These are phyloP conservation scores for Moricandia arvensis DNA, from an alignment of 345 rosid genomes.

Conservation along the genomic window DNA sequence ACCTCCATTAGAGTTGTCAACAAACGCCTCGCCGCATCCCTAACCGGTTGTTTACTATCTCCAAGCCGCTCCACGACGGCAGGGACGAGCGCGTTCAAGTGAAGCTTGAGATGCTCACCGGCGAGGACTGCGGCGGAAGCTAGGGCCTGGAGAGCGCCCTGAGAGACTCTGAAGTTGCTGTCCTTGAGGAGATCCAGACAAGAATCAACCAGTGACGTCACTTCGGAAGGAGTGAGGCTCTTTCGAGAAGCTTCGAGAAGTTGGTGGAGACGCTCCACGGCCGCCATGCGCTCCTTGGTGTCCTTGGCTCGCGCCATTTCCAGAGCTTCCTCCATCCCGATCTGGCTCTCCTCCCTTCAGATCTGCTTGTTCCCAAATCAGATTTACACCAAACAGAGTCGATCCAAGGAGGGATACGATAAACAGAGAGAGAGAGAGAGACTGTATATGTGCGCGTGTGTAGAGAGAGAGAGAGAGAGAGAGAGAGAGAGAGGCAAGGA, in stretches of 20 bases:
- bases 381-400: slow-evolving; percentile 14
- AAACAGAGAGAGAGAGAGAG: slow-evolving; percentile 1
- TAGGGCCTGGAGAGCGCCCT: slow-evolving; percentile 91
- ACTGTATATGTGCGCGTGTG: background rate
- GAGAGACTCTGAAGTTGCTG: slow-evolving; percentile 87
- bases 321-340: slow-evolving; percentile 94
- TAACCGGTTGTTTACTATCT: slow-evolving; percentile 86
- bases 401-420: slow-evolving; percentile 15
- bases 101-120: slow-evolving; percentile 90
- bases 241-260: slow-evolving; percentile 82
- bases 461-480: slow-evolving; percentile 26
- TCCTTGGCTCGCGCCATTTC: slow-evolving; percentile 98
- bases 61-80: slow-evolving; percentile 93
- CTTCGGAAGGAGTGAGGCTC: slow-evolving; percentile 71
- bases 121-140: slow-evolving; percentile 98
- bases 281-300: slow-evolving; percentile 99
- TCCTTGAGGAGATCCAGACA: slow-evolving; percentile 97
- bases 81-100: slow-evolving; percentile 89
- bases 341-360: slow-evolving; percentile 44
- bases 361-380: slow-evolving; percentile 41
- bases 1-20: slow-evolving; percentile 99
- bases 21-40: slow-evolving; percentile 93
- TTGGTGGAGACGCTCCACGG: slow-evolving; percentile 87
- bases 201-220: slow-evolving; percentile 80
- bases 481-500: background rate